phyloP scores from a whole-genome alignment of 495 filamentous ascomycete species.

The Cercophora scortea region DNA sequence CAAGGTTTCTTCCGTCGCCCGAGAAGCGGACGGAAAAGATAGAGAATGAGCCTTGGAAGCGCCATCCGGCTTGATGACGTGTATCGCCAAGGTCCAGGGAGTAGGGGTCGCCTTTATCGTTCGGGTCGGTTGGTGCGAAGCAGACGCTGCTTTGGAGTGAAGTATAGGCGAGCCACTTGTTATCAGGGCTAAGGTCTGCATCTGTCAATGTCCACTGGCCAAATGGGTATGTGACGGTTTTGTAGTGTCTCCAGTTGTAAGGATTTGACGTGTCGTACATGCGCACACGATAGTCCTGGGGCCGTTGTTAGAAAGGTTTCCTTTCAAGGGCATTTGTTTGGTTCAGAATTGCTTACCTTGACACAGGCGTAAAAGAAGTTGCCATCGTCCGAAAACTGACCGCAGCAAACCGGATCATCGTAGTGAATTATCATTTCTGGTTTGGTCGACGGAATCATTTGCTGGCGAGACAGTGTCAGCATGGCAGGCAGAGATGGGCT shows the following conservation, averaged over 20 bases:
- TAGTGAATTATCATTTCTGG: slow-evolving; percentile 88
- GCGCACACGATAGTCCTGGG: slow-evolving; percentile 74
- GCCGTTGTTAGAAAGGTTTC: neutral
- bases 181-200: slow-evolving; percentile 85
- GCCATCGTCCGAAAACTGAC: slow-evolving; percentile 93
- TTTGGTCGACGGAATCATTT: slow-evolving; percentile 60
- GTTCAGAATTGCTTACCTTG: slow-evolving; percentile 33
- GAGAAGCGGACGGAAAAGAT: slow-evolving; percentile 93
- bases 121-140: slow-evolving; percentile 79
- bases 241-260: slow-evolving; percentile 93
- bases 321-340: too few species aligned
- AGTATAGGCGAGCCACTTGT: slow-evolving; percentile 80
- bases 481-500: neutral
- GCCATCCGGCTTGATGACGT: slow-evolving; percentile 18
- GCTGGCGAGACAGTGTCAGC: slow-evolving; percentile 29
- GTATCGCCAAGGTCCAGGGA: slow-evolving; percentile 59
- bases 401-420: slow-evolving; percentile 78
- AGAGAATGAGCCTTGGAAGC: slow-evolving; percentile 39
- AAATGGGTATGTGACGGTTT: slow-evolving; percentile 76
- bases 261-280: slow-evolving; percentile 98
- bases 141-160: slow-evolving; percentile 78
- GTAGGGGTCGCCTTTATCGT: slow-evolving; percentile 66
- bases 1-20: slow-evolving; percentile 83
- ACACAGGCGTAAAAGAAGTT: slow-evolving; percentile 96
- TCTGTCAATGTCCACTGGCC: slow-evolving; percentile 96